Evolutionary conservation across 2,329 filamentous ascomycete species (phyloP), one percentile per base, ranked within the genome.

Genomic region (Cryphonectria nitschkei): DNA sequence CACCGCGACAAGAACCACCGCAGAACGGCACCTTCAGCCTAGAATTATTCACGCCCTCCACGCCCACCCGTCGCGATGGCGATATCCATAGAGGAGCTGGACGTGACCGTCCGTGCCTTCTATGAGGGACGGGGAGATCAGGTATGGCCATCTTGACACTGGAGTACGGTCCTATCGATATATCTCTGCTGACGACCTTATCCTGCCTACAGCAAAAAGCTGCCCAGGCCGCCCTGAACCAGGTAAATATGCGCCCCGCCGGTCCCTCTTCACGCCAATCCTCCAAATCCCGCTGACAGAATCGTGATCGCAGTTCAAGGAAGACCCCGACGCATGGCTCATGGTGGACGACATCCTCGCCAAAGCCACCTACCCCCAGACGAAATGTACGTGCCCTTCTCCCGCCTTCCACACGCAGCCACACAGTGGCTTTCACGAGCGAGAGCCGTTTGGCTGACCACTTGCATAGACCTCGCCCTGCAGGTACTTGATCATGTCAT

Each of bases 401-500:
- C 50, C 62, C 41, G 61, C 61, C 37, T 29, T 29, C 60, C 68
- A 58, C 63, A 66, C 60, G 56, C 67, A 72, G 70, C 64, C 68
- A 29, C 26, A 68, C 67, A n/a, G 8, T 56, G 22, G 11, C 41
- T 19, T 19, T 58, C 54, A 39, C 41, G 65, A 39, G 34, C 22
- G 56, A 11, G 52, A 60, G 41, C 16, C 39, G 26, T 9, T 62
- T 34, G 34, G 67, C 72, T 73, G 61, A 73, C 67, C 22, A 16
- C 56, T 72, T 64, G 58, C 72, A 68, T 70, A 97, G 94, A 97
- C 82, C 87, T 99, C 78, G 96, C 95, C 68, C 87, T 99, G 75
- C 96, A 99, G 84, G 95, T 99, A 75, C 90, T 99, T 74, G 96
- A 99, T 84, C 94, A 94, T 89, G 95, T 99, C 75, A 98, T 99